Base-by-base conservation (phyloP, 306 rosid species). In the Alnus glutinosa region DNA sequence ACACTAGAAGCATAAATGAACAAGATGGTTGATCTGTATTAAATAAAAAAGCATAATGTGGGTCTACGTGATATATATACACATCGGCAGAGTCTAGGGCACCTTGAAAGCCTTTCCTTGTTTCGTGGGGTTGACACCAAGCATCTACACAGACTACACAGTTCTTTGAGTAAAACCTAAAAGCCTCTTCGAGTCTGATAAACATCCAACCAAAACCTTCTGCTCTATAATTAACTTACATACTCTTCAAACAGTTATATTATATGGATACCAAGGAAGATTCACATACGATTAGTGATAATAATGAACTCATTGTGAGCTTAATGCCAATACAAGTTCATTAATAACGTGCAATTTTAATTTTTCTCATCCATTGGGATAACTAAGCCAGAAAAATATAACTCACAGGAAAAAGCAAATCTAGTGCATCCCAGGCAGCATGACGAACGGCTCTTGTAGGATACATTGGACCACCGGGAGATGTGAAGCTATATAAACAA, bases 381-480 rank as follows among this genome's bases (percentile, higher is more conserved):
- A 42, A 44, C 39, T 32, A 54, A 57, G 69, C 9, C 5, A 32
- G 57, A 37, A 55, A 47, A 71, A 68, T 28, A 44, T 11, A 47
- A 88, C 98, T 87, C 80, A 93, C 99, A 9, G 98, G 98, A 71
- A 91, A 96, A 54, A 96, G 93, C 5, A 88, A 86, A 90, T 96
- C 99, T 54, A 96, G 78, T 49, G 98, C 91, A 76, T 89, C 97
- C 99, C 99, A 93, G 49, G 99, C 99, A 76, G 99, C 99, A 88
- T 96, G 99, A 10, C 99, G 98, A 61, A 96, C 96, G 16, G 91
- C 93, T 88, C 99, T 89, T 70, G 99, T 96, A 12, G 99, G 98
- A 77, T 96, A 96, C 98, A 96, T 79, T 48, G 99, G 98, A 59
- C 99, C 98, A 68, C 99, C 99, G 0, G 98, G 99, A 80, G 96